phyloP scores from a whole-genome alignment of 2,329 filamentous ascomycete genomes.

The Beauveria pseudobassiana region DNA sequence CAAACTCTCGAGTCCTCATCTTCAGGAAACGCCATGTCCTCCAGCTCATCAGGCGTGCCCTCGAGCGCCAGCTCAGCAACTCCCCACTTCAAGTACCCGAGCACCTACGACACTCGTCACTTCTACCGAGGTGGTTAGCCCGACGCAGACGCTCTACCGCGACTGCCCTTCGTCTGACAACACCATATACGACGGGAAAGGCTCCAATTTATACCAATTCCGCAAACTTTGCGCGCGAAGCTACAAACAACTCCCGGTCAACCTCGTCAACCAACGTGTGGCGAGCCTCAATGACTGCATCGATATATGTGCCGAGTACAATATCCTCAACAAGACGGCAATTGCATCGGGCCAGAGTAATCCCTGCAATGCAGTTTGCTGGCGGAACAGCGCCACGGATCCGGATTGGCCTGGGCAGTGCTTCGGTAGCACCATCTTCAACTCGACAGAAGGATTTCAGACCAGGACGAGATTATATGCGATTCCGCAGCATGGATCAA shows the following conservation, averaged over 20 bases:
- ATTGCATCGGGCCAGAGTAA: conserved; percentile 1
- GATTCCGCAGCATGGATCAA: conserved; percentile 13
- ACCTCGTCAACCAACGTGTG: conserved; percentile 6
- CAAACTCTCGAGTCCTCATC: background rate
- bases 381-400: conserved; percentile 9
- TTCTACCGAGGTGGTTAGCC: background rate
- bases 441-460: conserved; percentile 6
- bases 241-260: background rate
- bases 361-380: conserved; percentile 13
- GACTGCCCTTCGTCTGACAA: conserved; percentile 13
- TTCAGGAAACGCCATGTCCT: background rate
- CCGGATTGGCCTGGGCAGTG: conserved; percentile 12
- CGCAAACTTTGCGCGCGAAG: conserved; percentile 11
- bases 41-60: background rate
- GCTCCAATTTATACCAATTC: conserved; percentile 7
- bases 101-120: background rate
- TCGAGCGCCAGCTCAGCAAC: background rate
- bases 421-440: conserved; percentile 9
- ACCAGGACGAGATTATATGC: conserved; percentile 3
- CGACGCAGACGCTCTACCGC: conserved; percentile 9
- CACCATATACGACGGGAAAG: conserved; percentile 7
- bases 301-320: conserved; percentile 11
- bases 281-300: conserved; percentile 14
- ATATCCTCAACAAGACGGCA: conserved; percentile 9
- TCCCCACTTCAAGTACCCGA: background rate